These are phyloP conservation scores for Aspergillus biplanus DNA, from an alignment of 495 filamentous ascomycete genomes.

Conservation along the genomic window DNA sequence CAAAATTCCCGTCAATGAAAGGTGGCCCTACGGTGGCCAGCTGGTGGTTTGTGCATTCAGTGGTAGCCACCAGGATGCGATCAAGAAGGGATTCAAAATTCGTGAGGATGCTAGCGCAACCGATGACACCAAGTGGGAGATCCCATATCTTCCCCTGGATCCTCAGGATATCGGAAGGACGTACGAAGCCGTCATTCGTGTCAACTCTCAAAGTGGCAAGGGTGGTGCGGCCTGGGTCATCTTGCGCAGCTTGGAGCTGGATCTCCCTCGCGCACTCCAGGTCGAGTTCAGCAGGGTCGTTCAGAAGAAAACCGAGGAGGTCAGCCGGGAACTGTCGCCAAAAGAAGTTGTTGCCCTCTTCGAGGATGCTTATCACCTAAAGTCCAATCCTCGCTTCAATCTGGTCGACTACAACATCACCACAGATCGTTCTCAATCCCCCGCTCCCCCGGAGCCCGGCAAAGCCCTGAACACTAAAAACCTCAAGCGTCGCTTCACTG, in stretches of 20 bases:
- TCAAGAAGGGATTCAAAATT: conserved; percentile 91
- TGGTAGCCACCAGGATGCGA: conserved; percentile 94
- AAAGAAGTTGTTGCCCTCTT: conserved; percentile 87
- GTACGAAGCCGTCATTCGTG: conserved; percentile 96
- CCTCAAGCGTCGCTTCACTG: conserved; percentile 81
- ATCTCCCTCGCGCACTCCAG: conserved; percentile 90
- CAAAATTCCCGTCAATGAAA: conserved; percentile 91
- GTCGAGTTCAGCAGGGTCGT: conserved; percentile 89
- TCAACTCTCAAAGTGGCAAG: conserved; percentile 96
- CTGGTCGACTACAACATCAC: conserved; percentile 92
- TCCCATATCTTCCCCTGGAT: conserved; percentile 94
- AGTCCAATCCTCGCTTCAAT: conserved; percentile 77
- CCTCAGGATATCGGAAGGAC: conserved; percentile 92
- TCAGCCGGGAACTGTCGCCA: conserved; percentile 80
- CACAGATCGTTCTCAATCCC: conserved; percentile 78
- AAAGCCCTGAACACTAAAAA: conserved; percentile 75
- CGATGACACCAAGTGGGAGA: conserved; percentile 65
- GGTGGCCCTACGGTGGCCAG: conserved; percentile 87
- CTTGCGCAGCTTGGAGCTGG: conserved; percentile 82
- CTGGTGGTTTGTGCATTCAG: conserved; percentile 89
- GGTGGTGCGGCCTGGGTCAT: conserved; percentile 96
- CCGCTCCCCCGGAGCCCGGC: conserved; percentile 67
- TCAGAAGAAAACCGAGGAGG: conserved; percentile 71
- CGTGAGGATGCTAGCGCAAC: conserved; percentile 63
- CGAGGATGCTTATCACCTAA: conserved; percentile 81